Evolutionary conservation across 2,329 filamentous ascomycete species (phyloP), one percentile per base, ranked within the genome.

Genomic region (Magnaporthiopsis rhizophila): DNA sequence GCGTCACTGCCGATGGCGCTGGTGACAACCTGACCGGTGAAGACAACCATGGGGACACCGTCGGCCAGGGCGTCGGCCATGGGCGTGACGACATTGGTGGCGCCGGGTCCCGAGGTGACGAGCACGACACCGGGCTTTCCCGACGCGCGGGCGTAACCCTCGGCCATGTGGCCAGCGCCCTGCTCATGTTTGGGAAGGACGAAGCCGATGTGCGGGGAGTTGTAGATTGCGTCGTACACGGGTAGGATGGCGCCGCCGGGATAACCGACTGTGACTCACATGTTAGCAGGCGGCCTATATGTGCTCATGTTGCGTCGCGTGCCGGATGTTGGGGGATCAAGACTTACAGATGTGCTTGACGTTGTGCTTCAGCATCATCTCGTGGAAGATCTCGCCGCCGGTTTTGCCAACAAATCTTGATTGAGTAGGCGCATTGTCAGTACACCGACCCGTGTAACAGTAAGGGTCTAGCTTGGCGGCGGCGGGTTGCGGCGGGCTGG

Each of bases 221-320:
- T 97, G 85, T 96, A 96, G 75, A 99, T 98, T 73, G 95, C 95
- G 77, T 99, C 95, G 81, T 97, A 98, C 58, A 98, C 94, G 71
- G 95, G 95, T 50, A 98, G 88, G 78, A 98, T 98, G 69, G 95
- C 93, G 74, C 95, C 94, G 72, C 94, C 94, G 69, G 94, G 91
- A 79, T 98, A 98, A 67, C 90, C 90, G 73, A 93, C 88, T 91
- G 67, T 66, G 65, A 62, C 5, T 30, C 61, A 57, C 30, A 26
- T 21, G 60, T 36, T n/a, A 26, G 38, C n/a, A 34, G 18, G 45
- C 45, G 45, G 3, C 45, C 45, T 21, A 21, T 53, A 21, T 18
- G 15, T 6, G 12, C n/a, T 15, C 18, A 11, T n/a, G 38, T 8
- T 45, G 53, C 59, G 50, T 57, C 24, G 58, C 63, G 38, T 60